Conservation (phyloP, 78 protist genomes). For the Protostelium mycophagum region DNA sequence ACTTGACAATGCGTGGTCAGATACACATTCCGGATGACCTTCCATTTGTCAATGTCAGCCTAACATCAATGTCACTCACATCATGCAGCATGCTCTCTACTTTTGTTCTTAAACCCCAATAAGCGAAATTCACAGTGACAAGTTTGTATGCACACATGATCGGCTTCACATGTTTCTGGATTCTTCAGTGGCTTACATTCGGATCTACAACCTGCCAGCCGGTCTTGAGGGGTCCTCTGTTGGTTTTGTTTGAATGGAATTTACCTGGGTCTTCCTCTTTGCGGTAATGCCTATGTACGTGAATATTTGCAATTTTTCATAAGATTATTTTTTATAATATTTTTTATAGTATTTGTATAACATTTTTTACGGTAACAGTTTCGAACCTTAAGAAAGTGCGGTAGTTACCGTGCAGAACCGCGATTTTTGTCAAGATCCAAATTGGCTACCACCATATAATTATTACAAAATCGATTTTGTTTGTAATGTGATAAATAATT, state of each 20-base stretch:
- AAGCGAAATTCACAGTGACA: background rate
- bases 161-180: background rate
- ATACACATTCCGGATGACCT: background rate
- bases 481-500: too few relatives aligned
- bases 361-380: too few relatives aligned
- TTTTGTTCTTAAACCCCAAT: background rate
- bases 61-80: background rate
- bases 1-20: background rate
- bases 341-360: too few relatives aligned
- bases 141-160: background rate
- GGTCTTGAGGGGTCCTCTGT: background rate
- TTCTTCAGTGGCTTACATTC: background rate
- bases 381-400: too few relatives aligned
- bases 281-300: background rate
- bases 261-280: background rate
- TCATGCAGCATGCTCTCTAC: background rate
- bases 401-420: too few relatives aligned
- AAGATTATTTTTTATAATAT: too few relatives aligned
- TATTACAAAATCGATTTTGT: too few relatives aligned
- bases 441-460: too few relatives aligned
- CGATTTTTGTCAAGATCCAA: too few relatives aligned
- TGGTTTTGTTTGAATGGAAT: background rate
- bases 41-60: background rate
- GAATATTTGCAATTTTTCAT: too few relatives aligned
- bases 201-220: background rate